Conservation (phyloP, 768 basidiomycete genomes). For the Gyrodon lividus region DNA sequence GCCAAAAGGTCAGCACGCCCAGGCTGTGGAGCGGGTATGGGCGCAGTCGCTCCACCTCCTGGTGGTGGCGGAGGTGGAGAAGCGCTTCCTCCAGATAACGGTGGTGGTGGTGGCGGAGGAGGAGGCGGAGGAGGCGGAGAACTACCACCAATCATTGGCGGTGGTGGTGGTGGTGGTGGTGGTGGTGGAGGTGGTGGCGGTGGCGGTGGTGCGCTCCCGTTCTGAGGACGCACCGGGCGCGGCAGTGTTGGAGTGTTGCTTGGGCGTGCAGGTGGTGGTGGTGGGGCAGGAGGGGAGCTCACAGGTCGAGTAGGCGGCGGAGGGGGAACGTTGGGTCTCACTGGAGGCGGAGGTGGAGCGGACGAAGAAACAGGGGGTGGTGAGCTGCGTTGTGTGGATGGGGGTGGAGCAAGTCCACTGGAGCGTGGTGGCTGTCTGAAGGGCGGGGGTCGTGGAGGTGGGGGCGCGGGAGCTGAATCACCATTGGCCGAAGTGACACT, state of each 20-base stretch:
- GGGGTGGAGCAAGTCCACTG: constrained; percentile 12
- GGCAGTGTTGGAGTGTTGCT: constrained; percentile 37
- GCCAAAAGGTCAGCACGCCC: constrained; percentile 69
- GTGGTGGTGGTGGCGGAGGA: constrained; percentile 34
- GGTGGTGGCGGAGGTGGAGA: constrained; percentile 43
- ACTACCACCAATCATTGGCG: constrained; percentile 23
- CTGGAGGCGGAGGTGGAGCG: constrained; percentile 30
- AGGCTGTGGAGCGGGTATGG: constrained; percentile 48
- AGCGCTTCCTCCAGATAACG: constrained; percentile 31
- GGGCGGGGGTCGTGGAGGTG: constrained; percentile 36
- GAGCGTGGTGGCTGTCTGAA: constrained; percentile 30
- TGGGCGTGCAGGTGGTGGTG: constrained; percentile 27
- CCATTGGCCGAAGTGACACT: constrained; percentile 26
- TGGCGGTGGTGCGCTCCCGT: constrained; percentile 26
- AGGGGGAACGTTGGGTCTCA: constrained; percentile 26
- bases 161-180: constrained; percentile 42
- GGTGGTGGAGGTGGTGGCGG: constrained; percentile 33
- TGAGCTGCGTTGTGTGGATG: constrained; percentile 26
- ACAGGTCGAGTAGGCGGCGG: constrained; percentile 38
- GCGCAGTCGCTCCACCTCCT: constrained; percentile 15
- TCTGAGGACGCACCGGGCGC: constrained; percentile 33
- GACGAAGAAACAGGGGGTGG: constrained; percentile 28
- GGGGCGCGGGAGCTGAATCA: constrained; percentile 24
- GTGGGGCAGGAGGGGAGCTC: constrained; percentile 31
- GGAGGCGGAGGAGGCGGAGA: constrained; percentile 31